A percentile compares a stretch with the other conserved stretches of the same genome.
These are phyloP conservation scores for Immersiella caudata DNA, from an alignment of 495 filamentous ascomycete species.

Conservation along the genomic window DNA sequence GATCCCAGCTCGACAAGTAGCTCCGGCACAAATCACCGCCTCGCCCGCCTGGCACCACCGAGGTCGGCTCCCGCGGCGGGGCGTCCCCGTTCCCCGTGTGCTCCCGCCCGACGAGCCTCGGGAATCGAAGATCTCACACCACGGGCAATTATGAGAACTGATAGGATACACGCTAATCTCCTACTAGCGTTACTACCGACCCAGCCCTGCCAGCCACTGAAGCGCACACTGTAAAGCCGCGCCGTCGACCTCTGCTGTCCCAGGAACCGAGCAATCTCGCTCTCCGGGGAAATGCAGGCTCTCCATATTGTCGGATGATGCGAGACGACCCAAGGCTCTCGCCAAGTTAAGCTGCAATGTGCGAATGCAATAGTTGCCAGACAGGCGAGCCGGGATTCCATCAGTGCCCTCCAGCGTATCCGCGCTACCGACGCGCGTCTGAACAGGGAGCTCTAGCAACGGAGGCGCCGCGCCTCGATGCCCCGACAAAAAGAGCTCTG, in stretches of 20 bases:
- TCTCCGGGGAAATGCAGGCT: background rate
- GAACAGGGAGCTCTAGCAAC: no score
- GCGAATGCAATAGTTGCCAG: background rate
- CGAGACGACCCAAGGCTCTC: background rate
- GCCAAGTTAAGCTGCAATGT: background rate
- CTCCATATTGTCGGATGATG: background rate
- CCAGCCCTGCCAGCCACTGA: background rate
- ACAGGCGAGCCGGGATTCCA: background rate
- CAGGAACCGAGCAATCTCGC: background rate
- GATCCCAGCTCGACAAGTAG: no score
- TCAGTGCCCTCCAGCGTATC: background rate
- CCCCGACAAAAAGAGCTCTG: background rate
- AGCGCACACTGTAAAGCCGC: background rate
- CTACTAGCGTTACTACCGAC: background rate
- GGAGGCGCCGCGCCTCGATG: background rate
- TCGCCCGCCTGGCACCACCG: background rate
- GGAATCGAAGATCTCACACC: constrained; percentile 1
- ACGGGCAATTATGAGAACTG: background rate
- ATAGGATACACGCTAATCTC: background rate
- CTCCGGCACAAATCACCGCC: no score
- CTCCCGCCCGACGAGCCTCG: background rate
- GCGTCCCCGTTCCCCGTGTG: background rate
- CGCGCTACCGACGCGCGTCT: background rate
- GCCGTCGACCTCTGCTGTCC: background rate
- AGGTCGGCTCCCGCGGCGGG: background rate